phyloP scores from a whole-genome alignment of 176 grass and related monocot species.

The Secale cereale region DNA sequence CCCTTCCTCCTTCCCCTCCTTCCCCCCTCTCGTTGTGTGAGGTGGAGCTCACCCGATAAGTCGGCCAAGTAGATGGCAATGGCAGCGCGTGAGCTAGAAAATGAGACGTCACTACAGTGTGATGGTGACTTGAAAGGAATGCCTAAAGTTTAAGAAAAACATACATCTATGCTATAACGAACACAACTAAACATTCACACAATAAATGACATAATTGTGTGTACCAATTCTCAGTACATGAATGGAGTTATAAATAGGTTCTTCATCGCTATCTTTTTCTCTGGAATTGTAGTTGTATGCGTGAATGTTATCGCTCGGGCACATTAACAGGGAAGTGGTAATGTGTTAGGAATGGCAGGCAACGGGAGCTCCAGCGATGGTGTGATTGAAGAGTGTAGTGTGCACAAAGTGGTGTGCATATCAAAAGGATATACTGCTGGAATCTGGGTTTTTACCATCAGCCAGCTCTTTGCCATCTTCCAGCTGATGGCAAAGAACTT shows the following conservation, averaged over 20 bases:
- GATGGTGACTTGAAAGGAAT: no score
- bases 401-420: not conserved
- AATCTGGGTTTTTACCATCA: no score
- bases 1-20: not conserved
- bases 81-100: no score
- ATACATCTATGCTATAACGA: no score
- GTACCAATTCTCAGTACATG: not conserved
- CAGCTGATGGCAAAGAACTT: no score
- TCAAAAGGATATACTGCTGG: fast-evolving
- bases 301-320: not conserved
- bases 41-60: no score
- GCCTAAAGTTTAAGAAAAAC: no score
- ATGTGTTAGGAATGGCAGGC: not conserved
- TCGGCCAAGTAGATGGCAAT: no score
- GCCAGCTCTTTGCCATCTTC: no score
- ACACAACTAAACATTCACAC: not conserved
- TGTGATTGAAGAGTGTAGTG: not conserved
- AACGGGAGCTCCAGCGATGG: not conserved
- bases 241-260: not conserved
- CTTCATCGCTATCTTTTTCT: not conserved
- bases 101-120: no score
- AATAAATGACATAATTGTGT: not conserved
- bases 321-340: not conserved
- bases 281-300: not conserved
- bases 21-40: no score